Evolutionary conservation across 768 basidiomycete genomes (phyloP), one percentile per base, ranked within the genome.

Genomic region (Tephrocybe rancida): DNA sequence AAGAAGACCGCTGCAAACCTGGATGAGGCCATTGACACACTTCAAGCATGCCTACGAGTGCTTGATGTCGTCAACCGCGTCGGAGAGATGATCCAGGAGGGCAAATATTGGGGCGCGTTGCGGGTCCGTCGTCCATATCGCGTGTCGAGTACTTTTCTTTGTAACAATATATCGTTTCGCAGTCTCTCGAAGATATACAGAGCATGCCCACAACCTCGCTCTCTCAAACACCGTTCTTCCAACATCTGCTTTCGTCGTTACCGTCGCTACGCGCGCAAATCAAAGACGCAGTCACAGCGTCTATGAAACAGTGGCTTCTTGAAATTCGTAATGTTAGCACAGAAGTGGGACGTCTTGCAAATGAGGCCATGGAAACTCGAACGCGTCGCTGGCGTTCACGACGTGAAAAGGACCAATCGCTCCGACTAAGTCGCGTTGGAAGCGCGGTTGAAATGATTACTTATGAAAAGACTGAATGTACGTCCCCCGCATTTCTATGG

Each of bases 101-200:
- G 91, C 49, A 95, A 89, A 75, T 98, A 94, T 72, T 98, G 94
- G 92, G 95, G 94, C 67, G 97, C 97, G 41, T 70, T 98, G 67
- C 80, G 96, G 76, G 94, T 97, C 69, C 70, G 93, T 79, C 65
- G 51, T 72, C 63, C 64, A 61, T 65, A 65, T 65, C 66, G 67
- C 60, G 52, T 63, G 64, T 69, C 61, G 56, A 54, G 56, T 65
- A 64, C 59, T 37, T 51, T 67, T 67, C 62, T 65, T 70, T 69
- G 50, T 61, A 70, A 65, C 63, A 52, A 63, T 63, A 59, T 59
- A 52, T 64, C 27, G 16, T 27, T 67, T 64, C 63, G 55, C 68
- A 98, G 93, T 95, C 95, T 43, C 81, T 98, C 43, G 96, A 98
- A 71, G 95, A 98, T 64, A 92, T 98, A 55, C 89, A 94, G 64